phyloP scores from a whole-genome alignment of 2,329 filamentous ascomycete species.

The Pseudogymnoascus sp. region DNA sequence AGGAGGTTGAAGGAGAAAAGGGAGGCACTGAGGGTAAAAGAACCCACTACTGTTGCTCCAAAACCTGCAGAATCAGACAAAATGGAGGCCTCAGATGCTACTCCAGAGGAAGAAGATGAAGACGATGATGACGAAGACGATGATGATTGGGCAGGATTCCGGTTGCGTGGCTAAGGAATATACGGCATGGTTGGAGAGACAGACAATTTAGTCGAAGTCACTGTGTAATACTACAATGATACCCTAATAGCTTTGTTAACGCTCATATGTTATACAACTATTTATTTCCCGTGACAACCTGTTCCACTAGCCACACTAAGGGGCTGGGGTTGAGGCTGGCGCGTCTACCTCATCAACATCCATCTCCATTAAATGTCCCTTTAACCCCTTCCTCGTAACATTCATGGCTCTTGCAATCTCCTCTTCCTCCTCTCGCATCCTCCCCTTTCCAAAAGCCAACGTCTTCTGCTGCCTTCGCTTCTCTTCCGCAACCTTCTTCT shows the following conservation, averaged over 20 bases:
- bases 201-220: neutral
- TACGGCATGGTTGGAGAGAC: neutral
- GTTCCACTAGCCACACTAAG: neutral
- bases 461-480: conserved; percentile 53
- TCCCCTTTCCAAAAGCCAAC: conserved; percentile 53
- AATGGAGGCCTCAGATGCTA: conserved; percentile 21
- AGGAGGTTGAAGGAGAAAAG: conserved; percentile 61
- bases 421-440: conserved; percentile 58
- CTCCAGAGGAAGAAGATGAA: conserved; percentile 35
- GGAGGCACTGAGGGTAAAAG: conserved; percentile 52
- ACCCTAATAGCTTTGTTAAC: neutral
- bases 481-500: conserved; percentile 56
- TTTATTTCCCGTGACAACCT: neutral
- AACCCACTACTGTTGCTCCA: conserved; percentile 26
- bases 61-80: conserved; percentile 21
- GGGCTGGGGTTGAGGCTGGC: neutral
- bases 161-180: conserved; percentile 12
- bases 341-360: conserved; percentile 14
- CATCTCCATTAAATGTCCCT: conserved; percentile 46
- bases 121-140: conserved; percentile 40
- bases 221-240: conserved; percentile 9
- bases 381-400: conserved; percentile 59
- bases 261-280: neutral
- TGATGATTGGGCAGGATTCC: conserved; percentile 55
- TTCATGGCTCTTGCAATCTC: conserved; percentile 64